Conservation (phyloP, 2,329 filamentous ascomycete species). For the Neophaeococcomyces mojaviensis region DNA sequence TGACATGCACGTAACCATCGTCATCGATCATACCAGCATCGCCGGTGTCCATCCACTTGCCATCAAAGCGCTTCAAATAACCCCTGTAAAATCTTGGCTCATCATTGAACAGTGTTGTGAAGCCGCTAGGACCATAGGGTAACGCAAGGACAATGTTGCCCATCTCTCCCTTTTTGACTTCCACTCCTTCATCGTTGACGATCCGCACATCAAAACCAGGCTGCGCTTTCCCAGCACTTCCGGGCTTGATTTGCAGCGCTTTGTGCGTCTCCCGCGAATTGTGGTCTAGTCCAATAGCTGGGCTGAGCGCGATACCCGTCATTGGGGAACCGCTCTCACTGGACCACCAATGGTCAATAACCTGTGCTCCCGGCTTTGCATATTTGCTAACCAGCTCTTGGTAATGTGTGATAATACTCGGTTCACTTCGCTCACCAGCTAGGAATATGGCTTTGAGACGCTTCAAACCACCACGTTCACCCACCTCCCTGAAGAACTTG, state of each 20-base stretch:
- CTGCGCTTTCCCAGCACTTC: conserved; percentile 84
- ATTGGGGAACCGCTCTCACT: conserved; percentile 64
- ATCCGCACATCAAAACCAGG: conserved; percentile 82
- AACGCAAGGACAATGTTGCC: conserved; percentile 83
- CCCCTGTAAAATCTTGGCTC: conserved; percentile 77
- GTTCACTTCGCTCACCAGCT: conserved; percentile 83
- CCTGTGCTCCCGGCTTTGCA: conserved; percentile 54
- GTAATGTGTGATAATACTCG: conserved; percentile 74
- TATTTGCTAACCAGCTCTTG: conserved; percentile 63
- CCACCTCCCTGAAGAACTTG: conserved; percentile 54
- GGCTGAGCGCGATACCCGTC: conserved; percentile 56
- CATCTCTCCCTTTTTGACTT: conserved; percentile 66
- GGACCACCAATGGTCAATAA: conserved; percentile 70
- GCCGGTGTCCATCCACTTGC: conserved; percentile 82
- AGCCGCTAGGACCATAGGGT: conserved; percentile 77
- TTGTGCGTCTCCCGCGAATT: conserved; percentile 25
- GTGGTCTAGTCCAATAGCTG: conserved; percentile 49
- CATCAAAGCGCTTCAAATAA: conserved; percentile 74
- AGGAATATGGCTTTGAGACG: conserved; percentile 70
- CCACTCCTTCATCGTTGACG: conserved; percentile 71
- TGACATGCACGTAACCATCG: conserved; percentile 59
- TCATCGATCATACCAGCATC: conserved; percentile 80
- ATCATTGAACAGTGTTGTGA: conserved; percentile 79
- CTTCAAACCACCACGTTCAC: conserved; percentile 62
- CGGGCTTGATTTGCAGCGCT: conserved; percentile 63